phyloP scores from a whole-genome alignment of 768 basidiomycete genomes.

The Fistulinella prunicolor region DNA sequence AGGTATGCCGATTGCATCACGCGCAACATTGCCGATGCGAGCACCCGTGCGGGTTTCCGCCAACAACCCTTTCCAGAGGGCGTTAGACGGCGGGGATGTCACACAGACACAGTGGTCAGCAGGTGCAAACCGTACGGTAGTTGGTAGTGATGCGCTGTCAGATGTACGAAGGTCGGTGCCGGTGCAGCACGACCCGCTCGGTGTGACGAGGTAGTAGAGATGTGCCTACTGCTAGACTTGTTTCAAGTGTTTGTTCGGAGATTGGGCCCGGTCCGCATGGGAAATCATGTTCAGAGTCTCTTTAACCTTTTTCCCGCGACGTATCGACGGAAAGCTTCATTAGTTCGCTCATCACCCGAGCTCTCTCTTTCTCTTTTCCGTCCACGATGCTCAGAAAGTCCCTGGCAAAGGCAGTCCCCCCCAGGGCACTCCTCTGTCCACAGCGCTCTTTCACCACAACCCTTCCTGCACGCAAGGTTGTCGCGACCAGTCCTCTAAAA shows the following conservation, averaged over 20 bases:
- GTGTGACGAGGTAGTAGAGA: constrained; percentile 26
- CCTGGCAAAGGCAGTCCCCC: constrained; percentile 36
- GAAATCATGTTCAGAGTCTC: constrained; percentile 20
- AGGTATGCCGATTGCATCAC: constrained; percentile 6
- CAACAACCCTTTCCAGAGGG: constrained; percentile 32
- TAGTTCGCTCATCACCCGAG: constrained; percentile 7
- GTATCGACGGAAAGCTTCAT: constrained; percentile 9
- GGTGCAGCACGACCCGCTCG: constrained; percentile 30
- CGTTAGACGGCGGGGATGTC: constrained; percentile 7
- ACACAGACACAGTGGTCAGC: constrained; percentile 5
- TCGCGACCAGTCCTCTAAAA: constrained; percentile 70
- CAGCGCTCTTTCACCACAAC: constrained; percentile 68
- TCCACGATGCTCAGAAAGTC: constrained; percentile 63
- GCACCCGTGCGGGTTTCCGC: constrained; percentile 24
- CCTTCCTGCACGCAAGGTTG: constrained; percentile 53
- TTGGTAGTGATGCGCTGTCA: constrained; percentile 1
- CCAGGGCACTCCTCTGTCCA: constrained; percentile 46
- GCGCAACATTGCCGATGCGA: constrained; percentile 13
- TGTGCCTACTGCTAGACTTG: too few relatives aligned
- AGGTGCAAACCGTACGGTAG: background rate
- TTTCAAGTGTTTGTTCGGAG: too few relatives aligned
- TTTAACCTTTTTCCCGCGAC: constrained; percentile 4
- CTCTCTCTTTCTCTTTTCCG: constrained; percentile 8
- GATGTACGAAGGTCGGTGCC: constrained; percentile 9
- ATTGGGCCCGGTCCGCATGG: too few relatives aligned